Evolutionary conservation across 495 filamentous ascomycete species (phyloP), one percentile per base, ranked within the genome.

Genomic region (Hapsidospora chrysogenum): DNA sequence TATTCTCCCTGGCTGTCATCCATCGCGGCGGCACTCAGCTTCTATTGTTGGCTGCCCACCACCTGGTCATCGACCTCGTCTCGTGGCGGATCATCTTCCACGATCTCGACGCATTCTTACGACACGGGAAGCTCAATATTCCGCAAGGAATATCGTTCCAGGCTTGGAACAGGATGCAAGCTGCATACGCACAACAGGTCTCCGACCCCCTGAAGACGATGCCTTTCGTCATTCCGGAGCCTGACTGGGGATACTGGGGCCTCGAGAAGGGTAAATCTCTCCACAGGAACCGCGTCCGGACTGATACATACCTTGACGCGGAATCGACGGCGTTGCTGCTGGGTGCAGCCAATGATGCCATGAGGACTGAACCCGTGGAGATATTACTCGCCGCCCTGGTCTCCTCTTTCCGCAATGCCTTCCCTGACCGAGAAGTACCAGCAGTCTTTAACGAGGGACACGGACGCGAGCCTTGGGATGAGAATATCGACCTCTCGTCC

Each of bases 31-130:
- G 65, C 8, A 53, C 54, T 5, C 51, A 52, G 9, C 61, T 68
- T 26, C 42, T 74, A 8, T 40, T 81, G 10, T 79, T 84, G 46
- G 62, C 65, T 6, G 74, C 66, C 2, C 77, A 82, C 43, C 78
- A 81, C 41, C 49, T 80, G 1, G 74, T 76, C 3, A 63, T 81
- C 20, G 78, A 84, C 39, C 66, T 79, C 20, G 69, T 76, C 8
- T 82, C 78, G 0, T 81, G 76, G 77, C 60, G 68, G 15, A 60
- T 79, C 14, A 71, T 84, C 9, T 56, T 78, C 11, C 61, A 76
- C 32, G 78, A 84, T 33, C 39, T 82, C 25, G 76, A 80, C 41
- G 70, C 76, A 13, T 37, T 78, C 2, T 46, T 84, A 3, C 41
- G 61, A n/a, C 59, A 62, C 28, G 61, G 66, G 0, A 57, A 46